phyloP scores from a whole-genome alignment of 2,329 filamentous ascomycete genomes.

The Arachnomyces sp. region DNA sequence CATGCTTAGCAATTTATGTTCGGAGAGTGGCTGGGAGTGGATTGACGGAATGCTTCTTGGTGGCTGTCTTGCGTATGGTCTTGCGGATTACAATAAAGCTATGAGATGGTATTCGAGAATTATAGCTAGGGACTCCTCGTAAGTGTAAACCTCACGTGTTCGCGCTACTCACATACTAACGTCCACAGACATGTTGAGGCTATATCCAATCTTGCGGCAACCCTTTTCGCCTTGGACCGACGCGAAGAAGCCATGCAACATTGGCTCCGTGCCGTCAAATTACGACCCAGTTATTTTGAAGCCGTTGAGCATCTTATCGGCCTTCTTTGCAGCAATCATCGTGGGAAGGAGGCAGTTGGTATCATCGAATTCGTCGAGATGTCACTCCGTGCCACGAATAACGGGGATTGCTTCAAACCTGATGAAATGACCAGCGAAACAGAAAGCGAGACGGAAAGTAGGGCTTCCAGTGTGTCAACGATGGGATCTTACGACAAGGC shows the following conservation, averaged over 20 bases:
- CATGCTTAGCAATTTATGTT: constrained; percentile 64
- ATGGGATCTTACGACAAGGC: constrained; percentile 47
- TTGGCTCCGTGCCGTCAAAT: constrained; percentile 76
- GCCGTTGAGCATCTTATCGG: constrained; percentile 91
- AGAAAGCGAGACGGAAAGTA: constrained; percentile 48
- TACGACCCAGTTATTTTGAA: constrained; percentile 83
- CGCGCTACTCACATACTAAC: constrained; percentile 17
- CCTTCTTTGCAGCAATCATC: constrained; percentile 70
- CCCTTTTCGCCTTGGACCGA: constrained; percentile 72
- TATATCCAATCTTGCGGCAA: constrained; percentile 85
- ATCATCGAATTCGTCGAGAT: constrained; percentile 80
- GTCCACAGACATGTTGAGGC: constrained; percentile 74
- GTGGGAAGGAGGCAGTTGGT: constrained; percentile 74
- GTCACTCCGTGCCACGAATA: constrained; percentile 47
- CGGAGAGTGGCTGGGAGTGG: constrained; percentile 79
- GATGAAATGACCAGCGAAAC: constrained; percentile 52
- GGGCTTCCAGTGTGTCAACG: constrained; percentile 44
- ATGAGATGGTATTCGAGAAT: constrained; percentile 48
- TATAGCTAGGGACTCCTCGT: constrained; percentile 49
- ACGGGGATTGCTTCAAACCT: constrained; percentile 39
- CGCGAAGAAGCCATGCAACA: constrained; percentile 75
- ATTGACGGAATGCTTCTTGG: constrained; percentile 85
- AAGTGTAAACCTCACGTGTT: constrained; percentile 20
- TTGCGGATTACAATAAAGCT: constrained; percentile 70
- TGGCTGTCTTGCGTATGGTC: constrained; percentile 82